These are phyloP conservation scores for Westerdykella ornata DNA, from an alignment of 2,329 filamentous ascomycete species.

Conservation along the genomic window DNA sequence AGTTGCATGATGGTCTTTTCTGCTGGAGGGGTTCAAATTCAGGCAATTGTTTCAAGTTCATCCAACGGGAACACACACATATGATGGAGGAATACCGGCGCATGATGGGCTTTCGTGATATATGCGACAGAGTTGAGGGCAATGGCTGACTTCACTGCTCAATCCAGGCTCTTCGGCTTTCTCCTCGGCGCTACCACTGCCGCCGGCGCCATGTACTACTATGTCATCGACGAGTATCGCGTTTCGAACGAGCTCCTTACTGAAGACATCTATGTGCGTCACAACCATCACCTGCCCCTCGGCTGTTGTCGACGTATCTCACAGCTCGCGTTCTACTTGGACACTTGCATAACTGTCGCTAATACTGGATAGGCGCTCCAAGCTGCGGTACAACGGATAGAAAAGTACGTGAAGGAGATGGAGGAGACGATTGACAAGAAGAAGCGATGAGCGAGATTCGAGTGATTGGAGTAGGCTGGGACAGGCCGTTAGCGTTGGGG, in stretches of 20 bases:
- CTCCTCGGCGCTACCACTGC: slow-evolving; percentile 75
- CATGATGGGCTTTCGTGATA: no score
- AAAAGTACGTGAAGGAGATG: slow-evolving; percentile 71
- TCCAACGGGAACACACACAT: no score
- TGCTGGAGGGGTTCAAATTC: no score
- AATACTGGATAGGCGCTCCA: slow-evolving; percentile 59
- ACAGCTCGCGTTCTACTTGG: background rate
- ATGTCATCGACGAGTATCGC: slow-evolving; percentile 89
- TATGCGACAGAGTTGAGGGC: background rate
- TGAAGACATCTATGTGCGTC: slow-evolving; percentile 90
- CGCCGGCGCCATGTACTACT: slow-evolving; percentile 80
- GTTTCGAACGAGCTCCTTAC: slow-evolving; percentile 86
- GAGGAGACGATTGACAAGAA: slow-evolving; percentile 67
- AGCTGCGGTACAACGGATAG: slow-evolving; percentile 77
- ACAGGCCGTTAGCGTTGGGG: no score
- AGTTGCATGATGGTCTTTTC: slow-evolving; percentile 29
- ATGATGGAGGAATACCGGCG: no score
- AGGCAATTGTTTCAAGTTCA: no score
- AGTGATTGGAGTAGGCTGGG: background rate
- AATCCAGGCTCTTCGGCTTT: slow-evolving; percentile 76
- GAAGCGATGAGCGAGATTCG: slow-evolving; percentile 13
- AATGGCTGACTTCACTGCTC: background rate
- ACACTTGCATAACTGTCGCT: slow-evolving; percentile 6
- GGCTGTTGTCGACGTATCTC: background rate
- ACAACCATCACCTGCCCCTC: slow-evolving; percentile 1